These are phyloP conservation scores for Podaxis sp. DNA, from an alignment of 768 basidiomycete species.

Conservation along the genomic window DNA sequence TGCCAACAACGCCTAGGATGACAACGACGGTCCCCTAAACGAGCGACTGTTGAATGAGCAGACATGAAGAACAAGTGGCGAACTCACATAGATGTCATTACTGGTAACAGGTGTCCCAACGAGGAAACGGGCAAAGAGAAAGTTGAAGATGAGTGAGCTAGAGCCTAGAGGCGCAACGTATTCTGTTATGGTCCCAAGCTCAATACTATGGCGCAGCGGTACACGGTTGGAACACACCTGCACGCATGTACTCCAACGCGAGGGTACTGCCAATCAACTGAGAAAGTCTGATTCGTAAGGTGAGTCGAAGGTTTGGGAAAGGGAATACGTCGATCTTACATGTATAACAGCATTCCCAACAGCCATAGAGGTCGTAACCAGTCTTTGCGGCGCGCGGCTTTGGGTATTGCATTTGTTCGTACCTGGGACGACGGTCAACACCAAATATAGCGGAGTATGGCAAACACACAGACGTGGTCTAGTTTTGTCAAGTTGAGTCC, in stretches of 20 bases:
- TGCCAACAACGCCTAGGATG: constrained; percentile 80
- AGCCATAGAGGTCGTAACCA: constrained; percentile 88
- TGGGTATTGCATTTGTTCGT: constrained; percentile 71
- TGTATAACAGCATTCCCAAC: constrained; percentile 90
- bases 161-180: constrained; percentile 96
- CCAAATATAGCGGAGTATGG: not conserved
- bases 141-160: constrained; percentile 93
- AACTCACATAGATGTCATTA: constrained; percentile 74
- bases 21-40: constrained; percentile 76
- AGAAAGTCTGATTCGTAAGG: constrained; percentile 49
- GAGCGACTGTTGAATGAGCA: not conserved
- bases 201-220: not conserved
- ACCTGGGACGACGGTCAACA: constrained; percentile 38
- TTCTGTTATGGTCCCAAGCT: constrained; percentile 41
- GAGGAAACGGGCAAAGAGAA: constrained; percentile 87
- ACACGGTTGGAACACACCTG: constrained; percentile 41
- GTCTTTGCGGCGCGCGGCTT: constrained; percentile 65
- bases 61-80: not conserved
- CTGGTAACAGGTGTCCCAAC: constrained; percentile 82
- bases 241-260: constrained; percentile 85
- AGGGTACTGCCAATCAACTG: constrained; percentile 86
- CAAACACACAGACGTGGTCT: constrained; percentile 64
- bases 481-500: constrained; percentile 95
- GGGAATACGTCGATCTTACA: constrained; percentile 43
- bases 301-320: not conserved